Evolutionary conservation across 2,329 filamentous ascomycete species (phyloP).

Genomic region (Fusarium luffae): DNA sequence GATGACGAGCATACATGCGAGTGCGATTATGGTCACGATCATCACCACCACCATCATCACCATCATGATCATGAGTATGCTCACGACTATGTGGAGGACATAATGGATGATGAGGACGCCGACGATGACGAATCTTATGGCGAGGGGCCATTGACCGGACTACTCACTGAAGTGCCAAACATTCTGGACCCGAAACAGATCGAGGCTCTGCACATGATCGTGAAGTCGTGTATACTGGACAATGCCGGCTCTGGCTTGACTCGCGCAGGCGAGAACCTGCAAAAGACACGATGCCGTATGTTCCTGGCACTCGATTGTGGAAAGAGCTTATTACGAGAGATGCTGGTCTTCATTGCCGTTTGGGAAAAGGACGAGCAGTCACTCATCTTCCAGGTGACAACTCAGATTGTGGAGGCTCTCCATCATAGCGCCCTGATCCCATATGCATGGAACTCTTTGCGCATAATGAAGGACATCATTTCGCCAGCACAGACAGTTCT

Average conservation of each 20-base stretch:
- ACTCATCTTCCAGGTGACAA: conserved; percentile 95
- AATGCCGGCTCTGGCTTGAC: conserved; percentile 77
- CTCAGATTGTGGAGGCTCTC: conserved; percentile 93
- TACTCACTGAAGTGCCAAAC: conserved; percentile 93
- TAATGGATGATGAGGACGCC: conserved; percentile 73
- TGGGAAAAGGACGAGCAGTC: conserved; percentile 96
- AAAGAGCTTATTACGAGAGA: conserved; percentile 86
- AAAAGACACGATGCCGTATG: conserved; percentile 89
- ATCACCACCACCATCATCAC: conserved; percentile 48
- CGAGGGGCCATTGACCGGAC: conserved; percentile 81
- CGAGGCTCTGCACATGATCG: conserved; percentile 95
- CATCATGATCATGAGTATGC: conserved; percentile 53
- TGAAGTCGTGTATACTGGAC: conserved; percentile 93
- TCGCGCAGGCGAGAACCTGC: conserved; percentile 79
- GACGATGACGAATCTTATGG: conserved; percentile 83
- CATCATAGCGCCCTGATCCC: conserved; percentile 90
- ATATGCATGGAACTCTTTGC: conserved; percentile 90
- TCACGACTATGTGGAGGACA: conserved; percentile 63
- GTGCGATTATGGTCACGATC: conserved; percentile 48
- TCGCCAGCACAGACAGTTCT: conserved; percentile 95
- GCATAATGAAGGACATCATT: conserved; percentile 95
- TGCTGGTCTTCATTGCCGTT: conserved; percentile 95
- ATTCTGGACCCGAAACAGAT: conserved; percentile 95
- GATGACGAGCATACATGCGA: conserved; percentile 51
- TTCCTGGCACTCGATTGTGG: conserved; percentile 91